These are phyloP conservation scores for Candida parachauliodes DNA, from an alignment of 805 yeast species.

Conservation along the genomic window DNA sequence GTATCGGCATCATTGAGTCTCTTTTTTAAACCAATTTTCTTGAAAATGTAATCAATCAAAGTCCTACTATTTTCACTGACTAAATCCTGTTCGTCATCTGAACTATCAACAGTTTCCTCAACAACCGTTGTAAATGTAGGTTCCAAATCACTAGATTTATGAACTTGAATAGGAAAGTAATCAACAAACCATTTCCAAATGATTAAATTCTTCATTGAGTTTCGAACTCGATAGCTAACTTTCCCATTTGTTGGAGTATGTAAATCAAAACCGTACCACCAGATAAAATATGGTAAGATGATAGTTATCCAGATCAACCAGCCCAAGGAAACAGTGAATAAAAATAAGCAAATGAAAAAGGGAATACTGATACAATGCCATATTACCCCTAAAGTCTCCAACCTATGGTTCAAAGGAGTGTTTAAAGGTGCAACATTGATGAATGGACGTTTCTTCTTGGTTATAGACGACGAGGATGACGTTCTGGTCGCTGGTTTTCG, in stretches of 20 bases:
- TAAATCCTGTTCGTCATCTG: conserved; percentile 42
- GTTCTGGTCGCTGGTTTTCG: neutral
- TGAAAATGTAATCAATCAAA: conserved; percentile 31
- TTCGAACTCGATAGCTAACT: conserved; percentile 53
- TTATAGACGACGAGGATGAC: neutral
- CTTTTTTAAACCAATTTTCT: conserved; percentile 33
- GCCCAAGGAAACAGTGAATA: conserved; percentile 42
- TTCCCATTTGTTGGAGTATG: conserved; percentile 75
- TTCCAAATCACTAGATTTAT: conserved; percentile 62
- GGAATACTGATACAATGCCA: conserved; percentile 77
- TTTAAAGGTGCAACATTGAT: conserved; percentile 50
- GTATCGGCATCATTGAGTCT: conserved; percentile 29
- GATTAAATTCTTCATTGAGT: conserved; percentile 50
- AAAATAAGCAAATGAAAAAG: conserved; percentile 48
- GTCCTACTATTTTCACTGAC: conserved; percentile 36
- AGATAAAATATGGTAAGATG: conserved; percentile 54
- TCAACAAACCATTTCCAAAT: conserved; percentile 71
- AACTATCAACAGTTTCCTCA: conserved; percentile 21
- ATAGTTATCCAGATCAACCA: conserved; percentile 70
- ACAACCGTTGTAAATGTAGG: conserved; percentile 62
- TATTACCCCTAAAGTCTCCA: conserved; percentile 65
- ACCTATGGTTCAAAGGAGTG: conserved; percentile 54
- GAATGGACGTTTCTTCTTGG: conserved; percentile 6
- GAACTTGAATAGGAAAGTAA: conserved; percentile 77
- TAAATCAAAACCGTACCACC: conserved; percentile 54